Evolutionary conservation across 306 rosid species (phyloP).

Genomic region (Inga laurina): DNA sequence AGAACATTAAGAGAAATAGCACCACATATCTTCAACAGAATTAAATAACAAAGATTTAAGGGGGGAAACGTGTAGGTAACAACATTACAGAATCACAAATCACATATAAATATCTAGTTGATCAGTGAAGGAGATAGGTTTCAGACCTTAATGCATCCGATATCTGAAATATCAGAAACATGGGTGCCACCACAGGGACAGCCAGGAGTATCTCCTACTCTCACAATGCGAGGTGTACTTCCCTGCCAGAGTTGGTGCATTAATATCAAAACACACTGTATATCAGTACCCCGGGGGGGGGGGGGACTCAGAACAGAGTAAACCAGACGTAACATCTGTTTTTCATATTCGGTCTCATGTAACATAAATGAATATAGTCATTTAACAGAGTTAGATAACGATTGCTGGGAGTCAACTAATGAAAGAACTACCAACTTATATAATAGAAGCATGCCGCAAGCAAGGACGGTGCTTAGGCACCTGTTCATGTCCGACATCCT

Average conservation of each 20-base stretch:
- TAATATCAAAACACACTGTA: slow-evolving; percentile 25
- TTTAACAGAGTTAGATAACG: not conserved
- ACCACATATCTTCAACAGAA: not conserved
- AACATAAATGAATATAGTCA: not conserved
- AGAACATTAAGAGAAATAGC: not conserved
- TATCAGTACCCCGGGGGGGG: not conserved
- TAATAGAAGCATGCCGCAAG: not conserved
- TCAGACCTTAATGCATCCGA: slow-evolving; percentile 50
- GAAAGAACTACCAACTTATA: not conserved
- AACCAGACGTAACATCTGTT: slow-evolving; percentile 2
- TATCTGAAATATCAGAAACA: slow-evolving; percentile 68
- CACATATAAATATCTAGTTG: not conserved
- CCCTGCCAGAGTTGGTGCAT: slow-evolving; percentile 45
- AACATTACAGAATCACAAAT: not conserved
- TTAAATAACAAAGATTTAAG: not conserved
- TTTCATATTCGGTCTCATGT: not conserved
- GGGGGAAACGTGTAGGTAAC: no score
- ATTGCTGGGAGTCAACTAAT: slow-evolving; percentile 12
- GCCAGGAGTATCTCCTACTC: slow-evolving; percentile 56
- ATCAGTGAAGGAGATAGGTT: slow-evolving; percentile 21
- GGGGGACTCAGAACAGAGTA: not conserved
- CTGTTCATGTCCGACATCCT: not conserved
- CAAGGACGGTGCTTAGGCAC: not conserved
- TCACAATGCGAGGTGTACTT: slow-evolving; percentile 71
- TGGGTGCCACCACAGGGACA: slow-evolving; percentile 90